Evolutionary conservation across 192 early-diverging fungal genomes (phyloP).

Genomic region (Phlyctochytrium planicorne): DNA sequence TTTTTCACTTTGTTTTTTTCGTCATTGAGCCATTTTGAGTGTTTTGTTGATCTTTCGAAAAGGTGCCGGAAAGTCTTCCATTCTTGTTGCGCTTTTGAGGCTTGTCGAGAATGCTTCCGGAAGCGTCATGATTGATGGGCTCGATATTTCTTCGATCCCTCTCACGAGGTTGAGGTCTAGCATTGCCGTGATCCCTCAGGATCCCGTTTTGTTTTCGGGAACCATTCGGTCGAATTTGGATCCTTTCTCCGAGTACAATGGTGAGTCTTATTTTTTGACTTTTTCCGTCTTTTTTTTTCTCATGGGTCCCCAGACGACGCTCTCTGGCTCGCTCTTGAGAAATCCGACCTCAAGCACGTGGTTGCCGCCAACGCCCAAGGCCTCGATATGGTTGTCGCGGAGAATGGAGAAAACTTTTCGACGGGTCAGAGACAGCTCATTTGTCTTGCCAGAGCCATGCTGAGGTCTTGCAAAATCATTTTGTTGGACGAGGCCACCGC

Average conservation of each 20-base stretch:
- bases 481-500: conserved; percentile 47
- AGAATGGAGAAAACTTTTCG: conserved; percentile 81
- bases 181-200: conserved; percentile 91
- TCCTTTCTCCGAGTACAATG: conserved; percentile 46
- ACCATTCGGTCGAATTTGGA: conserved; percentile 65
- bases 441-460: conserved; percentile 40
- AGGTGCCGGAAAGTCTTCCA: conserved; percentile 66
- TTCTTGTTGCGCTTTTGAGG: conserved; percentile 65
- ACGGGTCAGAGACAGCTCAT: conserved; percentile 72
- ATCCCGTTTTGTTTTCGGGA: conserved; percentile 67
- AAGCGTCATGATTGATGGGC: conserved; percentile 67
- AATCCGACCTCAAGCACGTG: conserved; percentile 56
- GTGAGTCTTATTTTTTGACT: conserved; percentile 20
- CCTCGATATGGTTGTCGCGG: conserved; percentile 65
- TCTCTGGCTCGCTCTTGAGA: conserved; percentile 67
- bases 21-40: too few species aligned
- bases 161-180: conserved; percentile 9
- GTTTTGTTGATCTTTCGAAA: conserved; percentile 43
- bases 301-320: conserved; percentile 56
- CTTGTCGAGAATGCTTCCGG: conserved; percentile 56
- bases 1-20: too few species aligned
- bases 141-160: conserved; percentile 73
- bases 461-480: conserved; percentile 14
- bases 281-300: conserved; percentile 62
- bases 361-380: conserved; percentile 29